These are phyloP conservation scores for Pichia ethanolica DNA, from an alignment of 805 yeast species.

Conservation along the genomic window DNA sequence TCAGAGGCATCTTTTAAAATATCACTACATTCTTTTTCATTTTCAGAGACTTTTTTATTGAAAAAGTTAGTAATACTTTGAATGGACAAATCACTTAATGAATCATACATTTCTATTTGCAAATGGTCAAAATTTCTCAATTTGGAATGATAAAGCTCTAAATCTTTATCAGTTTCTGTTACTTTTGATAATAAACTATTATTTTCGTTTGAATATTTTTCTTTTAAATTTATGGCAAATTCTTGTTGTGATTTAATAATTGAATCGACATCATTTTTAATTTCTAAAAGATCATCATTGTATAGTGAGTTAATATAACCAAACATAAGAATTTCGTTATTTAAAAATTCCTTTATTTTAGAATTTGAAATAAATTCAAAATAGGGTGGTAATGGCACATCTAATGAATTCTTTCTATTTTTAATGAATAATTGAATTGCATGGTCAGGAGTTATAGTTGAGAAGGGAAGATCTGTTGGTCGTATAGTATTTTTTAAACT, in stretches of 20 bases:
- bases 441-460: background rate
- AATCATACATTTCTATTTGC: conserved; percentile 26
- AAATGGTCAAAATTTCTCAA: conserved; percentile 16
- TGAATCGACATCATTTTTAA: conserved; percentile 18
- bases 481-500: background rate
- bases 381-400: conserved; percentile 16
- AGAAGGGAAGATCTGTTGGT: conserved; percentile 1
- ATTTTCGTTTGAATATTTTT: conserved; percentile 6
- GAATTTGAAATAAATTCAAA: conserved; percentile 18
- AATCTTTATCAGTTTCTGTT: conserved; percentile 17
- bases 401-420: background rate
- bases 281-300: conserved; percentile 9
- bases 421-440: background rate
- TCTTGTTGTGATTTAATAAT: conserved; percentile 33
- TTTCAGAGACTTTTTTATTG: conserved; percentile 25
- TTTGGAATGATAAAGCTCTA: conserved; percentile 16
- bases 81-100: conserved; percentile 26
- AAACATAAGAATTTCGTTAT: conserved; percentile 12
- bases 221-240: conserved; percentile 27
- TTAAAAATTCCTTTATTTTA: conserved; percentile 16
- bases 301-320: conserved; percentile 15
- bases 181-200: conserved; percentile 20
- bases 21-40: conserved; percentile 12
- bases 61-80: conserved; percentile 30
- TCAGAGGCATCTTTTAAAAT: conserved; percentile 15